A percentile compares a stretch with the other conserved stretches of the same genome.
Conservation (phyloP, 1,284 basidiomycete species). For the Irpex sp. region DNA sequence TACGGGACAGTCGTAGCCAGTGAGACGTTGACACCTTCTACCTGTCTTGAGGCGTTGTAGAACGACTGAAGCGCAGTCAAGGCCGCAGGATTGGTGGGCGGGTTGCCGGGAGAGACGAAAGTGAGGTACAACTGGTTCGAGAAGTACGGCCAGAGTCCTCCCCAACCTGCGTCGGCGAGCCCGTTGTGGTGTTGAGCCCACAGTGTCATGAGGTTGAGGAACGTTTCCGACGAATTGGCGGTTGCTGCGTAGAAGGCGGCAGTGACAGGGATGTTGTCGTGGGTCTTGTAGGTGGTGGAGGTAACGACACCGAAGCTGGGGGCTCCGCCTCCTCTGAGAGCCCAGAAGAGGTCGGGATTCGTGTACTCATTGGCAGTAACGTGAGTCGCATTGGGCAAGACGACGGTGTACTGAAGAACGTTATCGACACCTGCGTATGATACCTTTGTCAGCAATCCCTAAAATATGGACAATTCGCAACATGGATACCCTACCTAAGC, state of each 20-base stretch:
- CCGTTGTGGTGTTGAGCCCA: slow-evolving; percentile 18
- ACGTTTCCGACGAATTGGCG: slow-evolving; percentile 5
- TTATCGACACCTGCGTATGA: slow-evolving; percentile 31
- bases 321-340: slow-evolving; percentile 45
- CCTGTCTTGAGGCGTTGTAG: neutral
- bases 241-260: slow-evolving; percentile 19
- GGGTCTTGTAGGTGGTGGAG: slow-evolving; percentile 32
- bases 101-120: neutral
- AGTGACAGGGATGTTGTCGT: slow-evolving; percentile 26
- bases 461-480: neutral
- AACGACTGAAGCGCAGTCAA: neutral
- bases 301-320: slow-evolving; percentile 29
- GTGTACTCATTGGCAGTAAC: slow-evolving; percentile 31
- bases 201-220: slow-evolving; percentile 13
- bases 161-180: slow-evolving; percentile 19
- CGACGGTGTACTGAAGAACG: slow-evolving; percentile 33
- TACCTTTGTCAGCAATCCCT: neutral
- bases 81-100: neutral
- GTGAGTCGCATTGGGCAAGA: slow-evolving; percentile 31
- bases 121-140: neutral
- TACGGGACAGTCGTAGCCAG: neutral
- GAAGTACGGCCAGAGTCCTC: neutral
- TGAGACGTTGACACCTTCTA: neutral
- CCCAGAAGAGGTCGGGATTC: slow-evolving; percentile 43
- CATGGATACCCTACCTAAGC: slow-evolving; percentile 20